phyloP scores from a whole-genome alignment of 164 flowering plant species.

The Magnolia officinalis region DNA sequence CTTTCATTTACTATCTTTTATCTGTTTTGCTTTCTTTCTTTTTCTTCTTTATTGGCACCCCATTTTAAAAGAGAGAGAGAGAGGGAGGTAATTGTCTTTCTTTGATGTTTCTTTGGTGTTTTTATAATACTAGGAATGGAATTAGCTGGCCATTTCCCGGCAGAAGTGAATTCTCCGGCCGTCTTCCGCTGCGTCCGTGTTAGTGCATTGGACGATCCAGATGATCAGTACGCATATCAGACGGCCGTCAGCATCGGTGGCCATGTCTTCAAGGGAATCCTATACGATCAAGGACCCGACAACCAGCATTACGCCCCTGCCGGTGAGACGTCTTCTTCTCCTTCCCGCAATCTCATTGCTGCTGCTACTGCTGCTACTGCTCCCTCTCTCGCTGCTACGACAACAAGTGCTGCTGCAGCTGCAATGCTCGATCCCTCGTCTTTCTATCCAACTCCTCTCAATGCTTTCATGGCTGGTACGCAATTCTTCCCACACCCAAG shows the following conservation, averaged over 20 bases:
- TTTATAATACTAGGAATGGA: constrained; percentile 50
- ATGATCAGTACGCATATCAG: constrained; percentile 75
- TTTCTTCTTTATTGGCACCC: neutral
- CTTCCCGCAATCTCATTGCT: neutral
- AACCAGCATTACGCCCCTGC: constrained; percentile 14
- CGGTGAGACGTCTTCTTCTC: constrained; percentile 42
- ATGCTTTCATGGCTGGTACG: constrained; percentile 81
- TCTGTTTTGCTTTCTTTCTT: constrained; percentile 19
- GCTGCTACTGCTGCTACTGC: constrained; percentile 28
- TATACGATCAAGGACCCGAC: constrained; percentile 84
- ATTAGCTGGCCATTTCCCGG: constrained; percentile 51
- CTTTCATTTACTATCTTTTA: constrained; percentile 19
- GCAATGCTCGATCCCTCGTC: constrained; percentile 51
- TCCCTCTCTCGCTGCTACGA: constrained; percentile 11
- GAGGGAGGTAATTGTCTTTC: constrained; percentile 1
- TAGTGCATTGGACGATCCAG: constrained; percentile 49
- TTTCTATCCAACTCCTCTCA: constrained; percentile 59
- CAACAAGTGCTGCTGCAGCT: constrained; percentile 19
- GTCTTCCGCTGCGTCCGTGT: constrained; percentile 76
- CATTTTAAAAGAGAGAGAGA: neutral
- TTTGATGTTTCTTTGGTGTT: too few species aligned
- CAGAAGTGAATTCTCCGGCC: constrained; percentile 60
- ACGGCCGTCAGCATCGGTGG: constrained; percentile 91
- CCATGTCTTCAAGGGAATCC: constrained; percentile 81
- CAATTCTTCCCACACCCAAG: constrained; percentile 62